Percentiles rank a stretch among this genome's conserved stretches.
phyloP scores from a whole-genome alignment of 306 rosid genomes.

The Cucurbita maxima region DNA sequence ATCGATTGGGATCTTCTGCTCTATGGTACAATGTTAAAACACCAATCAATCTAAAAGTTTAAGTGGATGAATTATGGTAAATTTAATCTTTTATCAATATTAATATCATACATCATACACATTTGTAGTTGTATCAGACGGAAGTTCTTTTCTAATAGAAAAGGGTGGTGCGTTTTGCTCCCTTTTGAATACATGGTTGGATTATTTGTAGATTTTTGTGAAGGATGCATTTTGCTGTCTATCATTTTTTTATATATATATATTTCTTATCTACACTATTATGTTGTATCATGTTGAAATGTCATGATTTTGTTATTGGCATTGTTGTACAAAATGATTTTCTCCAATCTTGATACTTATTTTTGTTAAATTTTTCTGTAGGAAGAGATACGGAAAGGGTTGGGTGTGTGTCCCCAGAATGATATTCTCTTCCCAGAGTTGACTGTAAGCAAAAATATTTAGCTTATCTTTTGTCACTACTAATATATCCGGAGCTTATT shows the following conservation, averaged over 20 bases:
- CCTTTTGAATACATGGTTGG: neutral
- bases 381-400: conserved; percentile 90
- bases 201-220: neutral
- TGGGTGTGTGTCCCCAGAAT: conserved; percentile 93
- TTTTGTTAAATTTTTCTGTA: conserved; percentile 17
- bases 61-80: too few relatives aligned
- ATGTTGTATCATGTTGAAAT: neutral
- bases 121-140: neutral
- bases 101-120: neutral
- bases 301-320: neutral
- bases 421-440: conserved; percentile 88
- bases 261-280: neutral
- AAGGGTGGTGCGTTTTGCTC: neutral
- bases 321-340: neutral
- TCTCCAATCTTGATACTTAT: conserved; percentile 1
- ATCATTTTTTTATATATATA: neutral
- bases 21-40: neutral
- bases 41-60: neutral
- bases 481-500: neutral
- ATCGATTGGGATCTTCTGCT: too few relatives aligned
- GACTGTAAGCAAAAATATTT: conserved; percentile 46
- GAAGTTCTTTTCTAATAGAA: neutral
- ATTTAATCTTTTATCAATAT: too few relatives aligned
- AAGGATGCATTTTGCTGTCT: neutral
- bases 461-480: neutral